Evolutionary conservation across 371 early-diverging fungal species (phyloP).

Genomic region (Mucor plumbeus): DNA sequence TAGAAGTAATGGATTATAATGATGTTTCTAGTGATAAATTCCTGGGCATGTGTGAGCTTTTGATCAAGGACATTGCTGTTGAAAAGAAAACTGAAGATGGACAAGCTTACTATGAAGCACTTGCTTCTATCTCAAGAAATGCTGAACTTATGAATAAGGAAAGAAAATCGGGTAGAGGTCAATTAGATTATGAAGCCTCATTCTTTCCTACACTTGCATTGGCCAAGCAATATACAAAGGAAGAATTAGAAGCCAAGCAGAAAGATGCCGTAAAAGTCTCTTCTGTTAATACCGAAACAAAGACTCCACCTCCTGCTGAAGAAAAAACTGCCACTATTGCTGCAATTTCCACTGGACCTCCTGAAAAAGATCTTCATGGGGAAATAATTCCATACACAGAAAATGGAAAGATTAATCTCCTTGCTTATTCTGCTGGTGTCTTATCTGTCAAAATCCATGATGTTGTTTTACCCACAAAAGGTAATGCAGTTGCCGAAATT

Average conservation of each 20-base stretch:
- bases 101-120: conserved; percentile 39
- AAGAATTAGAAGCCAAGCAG: conserved; percentile 16
- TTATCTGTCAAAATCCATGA: conserved; percentile 37
- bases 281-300: conserved; percentile 12
- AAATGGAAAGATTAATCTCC: conserved; percentile 26
- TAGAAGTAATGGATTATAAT: conserved; percentile 79
- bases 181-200: conserved; percentile 61
- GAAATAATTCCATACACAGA: conserved; percentile 31
- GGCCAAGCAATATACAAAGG: conserved; percentile 45
- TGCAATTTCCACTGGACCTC: conserved; percentile 7
- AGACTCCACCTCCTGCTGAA: not conserved
- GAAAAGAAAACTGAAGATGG: conserved; percentile 29
- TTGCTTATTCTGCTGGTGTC: conserved; percentile 35
- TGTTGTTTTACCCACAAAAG: conserved; percentile 20
- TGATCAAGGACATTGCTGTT: conserved; percentile 29
- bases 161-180: conserved; percentile 60
- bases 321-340: conserved; percentile 4
- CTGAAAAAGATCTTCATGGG: conserved; percentile 35
- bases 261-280: not conserved
- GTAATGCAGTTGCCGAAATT: conserved; percentile 33
- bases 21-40: conserved; percentile 60
- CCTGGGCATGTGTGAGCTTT: conserved; percentile 59
- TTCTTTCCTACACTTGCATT: conserved; percentile 69
- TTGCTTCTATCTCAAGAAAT: conserved; percentile 39
- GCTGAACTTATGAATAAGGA: conserved; percentile 61